A percentile compares a stretch with the other conserved stretches of the same genome.
These are phyloP conservation scores for Escallonia rubra DNA, from an alignment of 129 eudicot species.

Conservation along the genomic window DNA sequence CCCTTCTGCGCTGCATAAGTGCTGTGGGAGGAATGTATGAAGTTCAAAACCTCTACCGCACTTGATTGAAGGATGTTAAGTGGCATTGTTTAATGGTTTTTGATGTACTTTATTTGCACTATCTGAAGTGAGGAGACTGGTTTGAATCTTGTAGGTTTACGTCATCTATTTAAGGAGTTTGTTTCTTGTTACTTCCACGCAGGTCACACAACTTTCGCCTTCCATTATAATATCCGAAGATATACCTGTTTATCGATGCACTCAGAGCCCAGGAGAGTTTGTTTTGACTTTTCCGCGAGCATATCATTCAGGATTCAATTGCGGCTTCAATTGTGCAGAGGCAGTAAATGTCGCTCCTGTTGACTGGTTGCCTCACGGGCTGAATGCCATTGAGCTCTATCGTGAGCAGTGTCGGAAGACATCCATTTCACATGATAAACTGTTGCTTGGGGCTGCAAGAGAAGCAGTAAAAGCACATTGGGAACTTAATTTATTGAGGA, in stretches of 20 bases:
- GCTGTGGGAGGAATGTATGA: too few species aligned
- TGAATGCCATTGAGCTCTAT: constrained; percentile 87
- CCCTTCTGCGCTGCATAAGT: too few species aligned
- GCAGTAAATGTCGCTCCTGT: constrained; percentile 98
- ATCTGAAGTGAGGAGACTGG: too few species aligned
- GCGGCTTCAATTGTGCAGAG: constrained; percentile 97
- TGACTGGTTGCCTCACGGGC: constrained; percentile 98
- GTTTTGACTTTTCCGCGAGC: constrained; percentile 95
- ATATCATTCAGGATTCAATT: constrained; percentile 95
- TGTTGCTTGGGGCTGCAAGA: constrained; percentile 95
- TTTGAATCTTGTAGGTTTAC: too few species aligned
- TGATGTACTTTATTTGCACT: too few species aligned
- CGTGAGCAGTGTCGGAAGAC: constrained; percentile 85
- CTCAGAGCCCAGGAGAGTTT: constrained; percentile 90
- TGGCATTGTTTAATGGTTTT: too few species aligned
- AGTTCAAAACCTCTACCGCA: too few species aligned
- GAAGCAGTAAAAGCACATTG: constrained; percentile 98
- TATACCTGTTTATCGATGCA: constrained; percentile 86
- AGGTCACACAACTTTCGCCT: constrained; percentile 97
- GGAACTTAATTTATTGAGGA: constrained; percentile 82
- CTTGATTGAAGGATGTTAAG: too few species aligned
- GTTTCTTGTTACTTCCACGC: constrained; percentile 8
- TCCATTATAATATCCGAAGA: constrained; percentile 76
- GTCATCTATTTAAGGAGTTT: neutral
- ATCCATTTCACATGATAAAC: constrained; percentile 92